Percentiles rank a stretch among this genome's conserved stretches.
These are phyloP conservation scores for Paraphysoderma sedebokerense DNA, from an alignment of 371 early-diverging fungal species.

Conservation along the genomic window DNA sequence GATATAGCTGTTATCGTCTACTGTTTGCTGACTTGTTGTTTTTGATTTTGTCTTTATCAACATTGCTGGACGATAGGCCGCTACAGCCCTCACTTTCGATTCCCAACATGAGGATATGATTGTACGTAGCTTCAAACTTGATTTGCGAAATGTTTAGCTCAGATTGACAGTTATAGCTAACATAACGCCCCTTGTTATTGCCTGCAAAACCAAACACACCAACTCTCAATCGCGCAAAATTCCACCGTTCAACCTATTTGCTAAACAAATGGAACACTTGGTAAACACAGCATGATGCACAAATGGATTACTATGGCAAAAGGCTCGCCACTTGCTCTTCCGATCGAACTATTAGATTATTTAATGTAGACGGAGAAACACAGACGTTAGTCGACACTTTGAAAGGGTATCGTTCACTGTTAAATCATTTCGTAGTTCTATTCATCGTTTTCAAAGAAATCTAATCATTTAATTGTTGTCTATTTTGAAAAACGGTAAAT, in stretches of 20 bases:
- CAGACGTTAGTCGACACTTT: constrained; percentile 63
- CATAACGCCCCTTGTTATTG: background rate
- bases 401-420: constrained; percentile 55
- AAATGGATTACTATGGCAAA: constrained; percentile 93
- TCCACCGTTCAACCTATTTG: background rate
- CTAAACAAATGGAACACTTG: background rate
- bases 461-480: background rate
- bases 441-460: background rate
- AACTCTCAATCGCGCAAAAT: background rate
- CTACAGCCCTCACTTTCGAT: too few species aligned
- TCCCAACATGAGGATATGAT: constrained; percentile 90
- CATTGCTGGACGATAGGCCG: too few species aligned
- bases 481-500: background rate
- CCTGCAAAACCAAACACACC: background rate
- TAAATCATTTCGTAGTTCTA: background rate
- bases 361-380: constrained; percentile 67
- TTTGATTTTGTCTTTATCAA: too few species aligned
- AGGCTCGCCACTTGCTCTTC: constrained; percentile 93
- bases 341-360: constrained; percentile 80
- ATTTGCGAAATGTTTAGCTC: background rate
- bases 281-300: constrained; percentile 80
- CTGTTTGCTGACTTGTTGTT: too few species aligned
- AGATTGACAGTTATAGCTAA: background rate
- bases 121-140: constrained; percentile 27
- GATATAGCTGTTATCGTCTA: too few species aligned